Evolutionary conservation across 2,329 filamentous ascomycete species (phyloP).

Genomic region (Neonectria magnoliae): DNA sequence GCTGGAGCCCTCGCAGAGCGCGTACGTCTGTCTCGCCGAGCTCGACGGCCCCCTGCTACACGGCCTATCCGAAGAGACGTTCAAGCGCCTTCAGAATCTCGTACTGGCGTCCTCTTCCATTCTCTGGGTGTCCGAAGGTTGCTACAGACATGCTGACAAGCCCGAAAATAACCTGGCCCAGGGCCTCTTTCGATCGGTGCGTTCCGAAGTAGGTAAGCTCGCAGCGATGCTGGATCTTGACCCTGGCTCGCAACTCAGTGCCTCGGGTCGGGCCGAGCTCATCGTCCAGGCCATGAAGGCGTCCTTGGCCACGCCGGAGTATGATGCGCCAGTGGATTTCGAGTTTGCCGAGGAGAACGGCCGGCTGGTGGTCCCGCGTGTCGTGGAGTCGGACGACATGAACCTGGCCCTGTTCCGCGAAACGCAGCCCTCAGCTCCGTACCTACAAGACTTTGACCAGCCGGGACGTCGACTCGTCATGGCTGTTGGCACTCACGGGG

Average conservation of each 20-base stretch:
- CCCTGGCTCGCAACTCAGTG: constrained; percentile 45
- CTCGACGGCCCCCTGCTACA: constrained; percentile 56
- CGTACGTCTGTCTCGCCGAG: constrained; percentile 55
- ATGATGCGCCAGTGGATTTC: constrained; percentile 38
- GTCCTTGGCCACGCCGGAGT: constrained; percentile 30
- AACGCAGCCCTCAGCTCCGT: constrained; percentile 40
- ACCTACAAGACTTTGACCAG: constrained; percentile 51
- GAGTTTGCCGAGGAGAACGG: constrained; percentile 45
- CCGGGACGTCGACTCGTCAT: constrained; percentile 47
- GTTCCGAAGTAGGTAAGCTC: constrained; percentile 57
- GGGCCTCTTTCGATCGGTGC: constrained; percentile 57
- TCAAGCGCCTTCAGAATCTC: constrained; percentile 50
- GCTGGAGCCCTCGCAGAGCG: too few species aligned
- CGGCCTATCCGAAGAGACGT: constrained; percentile 50
- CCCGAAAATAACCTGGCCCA: constrained; percentile 56
- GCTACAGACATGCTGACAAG: constrained; percentile 41
- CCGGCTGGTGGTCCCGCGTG: constrained; percentile 42
- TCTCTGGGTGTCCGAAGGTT: constrained; percentile 48
- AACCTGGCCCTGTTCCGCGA: constrained; percentile 42
- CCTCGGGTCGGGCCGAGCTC: constrained; percentile 44
- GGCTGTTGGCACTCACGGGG: constrained; percentile 51
- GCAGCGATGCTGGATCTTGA: constrained; percentile 59
- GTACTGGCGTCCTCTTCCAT: constrained; percentile 48
- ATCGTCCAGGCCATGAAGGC: constrained; percentile 43
- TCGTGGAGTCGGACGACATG: constrained; percentile 40